Percentiles rank a stretch among this genome's conserved stretches.
These are phyloP conservation scores for Pezicula neosporulosa DNA, from an alignment of 2,329 filamentous ascomycete species.

Conservation along the genomic window DNA sequence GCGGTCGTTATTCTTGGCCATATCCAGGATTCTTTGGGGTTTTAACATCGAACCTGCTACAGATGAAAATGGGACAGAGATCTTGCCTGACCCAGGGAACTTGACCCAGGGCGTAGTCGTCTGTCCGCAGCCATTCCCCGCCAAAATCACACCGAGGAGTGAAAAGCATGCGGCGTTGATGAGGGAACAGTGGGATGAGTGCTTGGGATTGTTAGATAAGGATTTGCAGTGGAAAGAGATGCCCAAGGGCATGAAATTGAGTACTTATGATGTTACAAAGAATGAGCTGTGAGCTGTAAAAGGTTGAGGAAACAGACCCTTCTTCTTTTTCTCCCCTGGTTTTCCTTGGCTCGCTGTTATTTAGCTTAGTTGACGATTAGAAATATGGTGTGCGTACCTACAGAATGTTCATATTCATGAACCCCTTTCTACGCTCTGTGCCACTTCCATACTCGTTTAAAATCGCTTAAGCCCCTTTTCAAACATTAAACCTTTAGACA, in stretches of 20 bases:
- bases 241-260: background rate
- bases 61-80: constrained; percentile 24
- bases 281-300: no score
- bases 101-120: constrained; percentile 35
- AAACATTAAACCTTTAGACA: no score
- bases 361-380: no score
- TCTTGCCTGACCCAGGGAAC: constrained; percentile 32
- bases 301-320: no score
- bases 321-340: no score
- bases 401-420: no score
- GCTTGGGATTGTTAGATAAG: background rate
- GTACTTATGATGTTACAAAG: no score
- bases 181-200: constrained; percentile 17
- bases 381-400: no score
- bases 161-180: constrained; percentile 25
- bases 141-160: constrained; percentile 28
- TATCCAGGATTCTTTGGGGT: constrained; percentile 35
- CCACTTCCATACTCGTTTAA: no score
- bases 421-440: no score
- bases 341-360: no score
- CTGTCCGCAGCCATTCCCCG: constrained; percentile 33
- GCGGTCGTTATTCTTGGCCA: constrained; percentile 40
- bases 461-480: no score
- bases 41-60: constrained; percentile 17
- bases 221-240: background rate